Evolutionary conservation across 495 filamentous ascomycete genomes (phyloP).

Genomic region (Podospora conica): DNA sequence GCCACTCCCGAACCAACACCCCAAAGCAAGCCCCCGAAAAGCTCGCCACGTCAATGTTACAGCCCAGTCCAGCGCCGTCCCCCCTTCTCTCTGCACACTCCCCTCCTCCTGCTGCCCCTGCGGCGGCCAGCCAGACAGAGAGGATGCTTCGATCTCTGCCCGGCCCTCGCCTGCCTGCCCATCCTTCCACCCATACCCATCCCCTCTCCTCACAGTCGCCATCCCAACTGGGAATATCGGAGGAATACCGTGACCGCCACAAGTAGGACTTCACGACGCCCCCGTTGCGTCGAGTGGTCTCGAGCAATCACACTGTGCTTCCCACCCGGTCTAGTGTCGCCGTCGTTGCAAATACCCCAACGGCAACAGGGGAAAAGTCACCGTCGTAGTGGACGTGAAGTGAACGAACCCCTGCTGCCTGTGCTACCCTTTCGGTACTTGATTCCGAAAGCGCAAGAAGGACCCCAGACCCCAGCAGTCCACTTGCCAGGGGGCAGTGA

Average conservation of each 20-base stretch:
- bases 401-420: neutral
- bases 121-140: neutral
- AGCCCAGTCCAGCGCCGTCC: neutral
- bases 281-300: neutral
- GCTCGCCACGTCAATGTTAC: neutral
- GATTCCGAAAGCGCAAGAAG: slow-evolving; percentile 22
- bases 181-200: neutral
- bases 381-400: neutral
- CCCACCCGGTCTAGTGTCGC: neutral
- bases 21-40: neutral
- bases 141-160: neutral
- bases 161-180: neutral
- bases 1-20: neutral
- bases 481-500: slow-evolving; percentile 3
- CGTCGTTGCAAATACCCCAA: neutral
- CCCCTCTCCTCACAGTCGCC: neutral
- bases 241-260: neutral
- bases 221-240: neutral
- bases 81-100: neutral
- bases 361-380: neutral
- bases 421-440: slow-evolving; percentile 25
- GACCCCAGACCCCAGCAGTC: neutral
- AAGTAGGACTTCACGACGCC: neutral
- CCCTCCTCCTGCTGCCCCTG: neutral
- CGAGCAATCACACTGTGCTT: neutral